These are phyloP conservation scores for Durusdinium trenchii DNA, from an alignment of 73 alveolate genomes.

Conservation along the genomic window DNA sequence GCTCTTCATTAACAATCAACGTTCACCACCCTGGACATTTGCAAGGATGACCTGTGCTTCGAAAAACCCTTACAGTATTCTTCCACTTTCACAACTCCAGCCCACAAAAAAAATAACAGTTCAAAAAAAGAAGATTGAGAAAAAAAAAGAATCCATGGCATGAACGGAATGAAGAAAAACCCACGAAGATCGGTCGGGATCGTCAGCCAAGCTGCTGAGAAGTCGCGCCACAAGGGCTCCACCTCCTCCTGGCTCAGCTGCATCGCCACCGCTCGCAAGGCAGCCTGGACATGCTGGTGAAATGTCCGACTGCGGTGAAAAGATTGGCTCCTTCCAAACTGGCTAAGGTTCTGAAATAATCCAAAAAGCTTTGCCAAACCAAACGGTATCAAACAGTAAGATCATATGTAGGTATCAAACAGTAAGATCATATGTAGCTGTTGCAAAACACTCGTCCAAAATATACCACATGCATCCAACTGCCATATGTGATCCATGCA, in stretches of 20 bases:
- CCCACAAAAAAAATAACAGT: no score
- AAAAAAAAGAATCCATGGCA: no score
- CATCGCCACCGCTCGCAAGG: slow-evolving; percentile 84
- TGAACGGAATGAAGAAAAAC: no score
- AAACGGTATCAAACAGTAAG: background rate
- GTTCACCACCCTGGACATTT: no score
- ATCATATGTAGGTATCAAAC: background rate
- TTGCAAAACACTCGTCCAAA: background rate
- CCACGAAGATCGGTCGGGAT: no score
- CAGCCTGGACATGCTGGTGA: background rate
- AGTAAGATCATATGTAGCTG: background rate
- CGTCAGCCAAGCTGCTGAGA: slow-evolving; percentile 20
- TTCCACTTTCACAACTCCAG: no score
- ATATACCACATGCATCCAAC: background rate
- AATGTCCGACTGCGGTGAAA: background rate
- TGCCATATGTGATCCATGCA: background rate
- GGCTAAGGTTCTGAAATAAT: background rate
- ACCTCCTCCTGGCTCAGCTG: slow-evolving; percentile 41
- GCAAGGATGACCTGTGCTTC: no score
- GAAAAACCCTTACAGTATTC: no score
- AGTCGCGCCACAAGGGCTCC: slow-evolving; percentile 34
- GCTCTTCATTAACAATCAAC: no score
- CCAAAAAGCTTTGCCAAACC: background rate
- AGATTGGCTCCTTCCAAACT: background rate
- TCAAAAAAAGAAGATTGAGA: no score